Evolutionary conservation across 352 stramenopile species (phyloP), one percentile per base, ranked within the genome.

Genomic region (Aphanomyces invadans): DNA sequence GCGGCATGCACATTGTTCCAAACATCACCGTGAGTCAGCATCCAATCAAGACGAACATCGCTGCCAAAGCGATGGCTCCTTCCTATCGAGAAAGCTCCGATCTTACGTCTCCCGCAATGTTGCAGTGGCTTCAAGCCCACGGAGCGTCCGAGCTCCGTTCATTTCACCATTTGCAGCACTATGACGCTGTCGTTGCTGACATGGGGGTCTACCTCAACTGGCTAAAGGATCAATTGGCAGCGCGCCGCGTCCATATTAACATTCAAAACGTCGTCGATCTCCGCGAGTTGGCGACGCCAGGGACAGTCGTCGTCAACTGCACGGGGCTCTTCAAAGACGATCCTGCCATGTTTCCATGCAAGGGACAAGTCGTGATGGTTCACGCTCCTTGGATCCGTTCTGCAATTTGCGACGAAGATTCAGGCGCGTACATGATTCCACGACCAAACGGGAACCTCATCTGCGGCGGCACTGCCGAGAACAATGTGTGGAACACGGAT

Each of bases 351-450:
- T 70, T 53, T 23, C 51, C 63, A n/a, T 63, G 52, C 56, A 63
- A 65, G 25, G 63, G 63, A 19, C 63, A 70, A 65, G 55, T 70
- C 9, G 63, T 70, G 2, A 31, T 42, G 4, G 55, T 70, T 2
- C 51, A 70, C 44, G 63, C 63, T 25, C 63, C 63, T 10, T 70
- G 63, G 63, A 32, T 70, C 28, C 52, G 56, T 3, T 56, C 63
- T 0, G 49, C 56, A 10, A 70, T 70, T 11, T 45, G 45, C 31
- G 63, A 70, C 39, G 38, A 57, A 25, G 63, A 70, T 31, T 53
- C 39, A 10, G 63, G 63, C 33, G 63, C 63, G n/a, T 70, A 70
- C 48, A 70, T 70, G 52, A 70, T 70, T 65, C 63, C 63, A 23
- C 63, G 63, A 12, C 42, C 63, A 26, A 56, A 55, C 32, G 63